Percentiles rank a stretch among this genome's conserved stretches.
Conservation (phyloP, 148 eudicot species). For the Vaccinium corymbosum region DNA sequence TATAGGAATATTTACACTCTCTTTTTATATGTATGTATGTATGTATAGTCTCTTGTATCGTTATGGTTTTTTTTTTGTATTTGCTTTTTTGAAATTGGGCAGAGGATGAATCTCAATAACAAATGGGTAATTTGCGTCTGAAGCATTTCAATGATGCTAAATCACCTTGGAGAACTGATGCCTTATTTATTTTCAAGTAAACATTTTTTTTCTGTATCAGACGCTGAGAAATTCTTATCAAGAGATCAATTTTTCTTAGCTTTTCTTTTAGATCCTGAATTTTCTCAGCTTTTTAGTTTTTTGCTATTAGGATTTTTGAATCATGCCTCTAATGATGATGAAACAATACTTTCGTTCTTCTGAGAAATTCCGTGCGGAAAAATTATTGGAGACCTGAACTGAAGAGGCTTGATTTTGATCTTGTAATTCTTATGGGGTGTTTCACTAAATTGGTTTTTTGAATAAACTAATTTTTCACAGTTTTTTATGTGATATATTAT, state of each 20-base stretch:
- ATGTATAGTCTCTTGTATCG: not conserved
- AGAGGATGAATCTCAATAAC: constrained; percentile 53
- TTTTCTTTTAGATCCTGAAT: not conserved
- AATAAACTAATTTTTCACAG: no score
- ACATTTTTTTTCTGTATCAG: no score
- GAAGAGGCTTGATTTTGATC: constrained; percentile 7
- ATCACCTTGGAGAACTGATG: constrained; percentile 97
- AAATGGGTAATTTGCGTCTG: constrained; percentile 98
- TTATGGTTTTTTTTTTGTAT: not conserved
- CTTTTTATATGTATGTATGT: no score
- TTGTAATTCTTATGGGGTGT: no score
- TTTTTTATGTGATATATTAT: no score
- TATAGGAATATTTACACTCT: not conserved
- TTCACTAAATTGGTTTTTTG: no score
- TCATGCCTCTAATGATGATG: constrained; percentile 12
- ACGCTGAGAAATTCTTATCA: not conserved
- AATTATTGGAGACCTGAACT: constrained; percentile 20
- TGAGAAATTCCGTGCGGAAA: constrained; percentile 9
- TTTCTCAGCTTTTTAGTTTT: not conserved
- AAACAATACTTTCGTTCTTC: constrained; percentile 17
- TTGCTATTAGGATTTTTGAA: not conserved
- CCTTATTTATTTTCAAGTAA: no score
- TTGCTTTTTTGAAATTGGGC: constrained; percentile 11
- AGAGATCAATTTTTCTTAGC: not conserved
- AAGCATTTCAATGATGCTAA: constrained; percentile 50